phyloP scores from a whole-genome alignment of 805 yeast genomes.

The Ogataea chonburiensis region DNA sequence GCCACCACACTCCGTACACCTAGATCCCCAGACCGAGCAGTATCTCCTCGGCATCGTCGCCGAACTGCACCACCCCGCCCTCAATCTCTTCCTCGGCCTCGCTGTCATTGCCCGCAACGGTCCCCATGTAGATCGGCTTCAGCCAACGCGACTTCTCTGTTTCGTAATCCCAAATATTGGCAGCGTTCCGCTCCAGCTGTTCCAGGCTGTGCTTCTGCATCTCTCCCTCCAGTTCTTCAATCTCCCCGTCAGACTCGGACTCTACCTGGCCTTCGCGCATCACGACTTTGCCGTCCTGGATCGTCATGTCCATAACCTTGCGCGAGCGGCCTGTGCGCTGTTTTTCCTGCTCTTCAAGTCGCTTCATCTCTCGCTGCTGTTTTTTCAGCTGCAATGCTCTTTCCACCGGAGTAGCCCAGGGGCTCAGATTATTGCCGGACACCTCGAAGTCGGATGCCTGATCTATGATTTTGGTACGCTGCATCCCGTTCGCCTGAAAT shows the following conservation, averaged over 20 bases:
- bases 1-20: conserved; percentile 8
- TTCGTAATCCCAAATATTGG: conserved; percentile 58
- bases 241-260: conserved; percentile 36
- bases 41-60: conserved; percentile 30
- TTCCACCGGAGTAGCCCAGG: conserved; percentile 88
- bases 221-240: conserved; percentile 35
- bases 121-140: conserved; percentile 35
- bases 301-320: conserved; percentile 71
- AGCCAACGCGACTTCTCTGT: conserved; percentile 55
- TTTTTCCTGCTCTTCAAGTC: conserved; percentile 56
- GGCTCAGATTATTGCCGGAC: conserved; percentile 47
- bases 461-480: conserved; percentile 89
- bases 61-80: conserved; percentile 32
- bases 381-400: conserved; percentile 82
- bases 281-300: conserved; percentile 76
- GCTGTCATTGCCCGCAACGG: conserved; percentile 2
- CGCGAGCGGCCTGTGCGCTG: conserved; percentile 72
- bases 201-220: conserved; percentile 37
- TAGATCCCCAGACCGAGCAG: conserved; percentile 27
- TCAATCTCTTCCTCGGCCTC: conserved; percentile 11
- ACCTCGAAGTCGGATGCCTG: conserved; percentile 86
- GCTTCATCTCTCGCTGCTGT: conserved; percentile 74
- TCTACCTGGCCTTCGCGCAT: conserved; percentile 47
- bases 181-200: conserved; percentile 30
- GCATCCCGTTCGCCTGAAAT: conserved; percentile 84